These are phyloP conservation scores for Termitomyces sp. DNA, from an alignment of 768 basidiomycete genomes.

Conservation along the genomic window DNA sequence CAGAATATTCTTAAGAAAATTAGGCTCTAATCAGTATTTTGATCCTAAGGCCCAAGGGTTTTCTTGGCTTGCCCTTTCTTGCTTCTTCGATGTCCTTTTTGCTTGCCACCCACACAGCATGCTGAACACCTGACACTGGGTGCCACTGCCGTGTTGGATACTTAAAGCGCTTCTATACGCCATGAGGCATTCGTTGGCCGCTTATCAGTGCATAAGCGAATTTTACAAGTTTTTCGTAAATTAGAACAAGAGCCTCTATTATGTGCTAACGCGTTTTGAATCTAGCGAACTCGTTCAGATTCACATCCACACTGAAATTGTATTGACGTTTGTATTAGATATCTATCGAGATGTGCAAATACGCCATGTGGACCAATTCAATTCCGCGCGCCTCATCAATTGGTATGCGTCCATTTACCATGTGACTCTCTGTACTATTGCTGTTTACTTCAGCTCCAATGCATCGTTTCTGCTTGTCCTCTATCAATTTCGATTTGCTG, in stretches of 20 bases:
- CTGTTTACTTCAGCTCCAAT: neutral
- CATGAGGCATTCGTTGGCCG: neutral
- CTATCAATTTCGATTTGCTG: neutral
- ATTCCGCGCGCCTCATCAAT: neutral
- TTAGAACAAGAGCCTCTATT: too few species aligned
- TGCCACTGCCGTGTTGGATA: neutral
- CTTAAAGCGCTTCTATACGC: neutral
- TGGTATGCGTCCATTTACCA: neutral
- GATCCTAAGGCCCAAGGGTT: neutral
- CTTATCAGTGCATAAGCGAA: neutral
- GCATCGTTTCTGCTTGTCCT: neutral
- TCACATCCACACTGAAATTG: neutral
- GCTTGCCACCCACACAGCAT: neutral
- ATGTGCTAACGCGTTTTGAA: too few species aligned
- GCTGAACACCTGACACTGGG: neutral
- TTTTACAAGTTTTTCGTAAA: neutral
- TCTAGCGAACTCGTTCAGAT: too few species aligned
- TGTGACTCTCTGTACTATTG: neutral
- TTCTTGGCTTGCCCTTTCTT: too few species aligned
- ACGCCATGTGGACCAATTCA: neutral
- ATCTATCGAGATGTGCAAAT: neutral
- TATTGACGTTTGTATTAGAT: neutral
- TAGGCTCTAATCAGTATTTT: neutral
- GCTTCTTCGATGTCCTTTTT: neutral
- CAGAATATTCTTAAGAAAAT: neutral